Percentiles rank a stretch among this genome's conserved stretches.
phyloP scores from a whole-genome alignment of 805 yeast species.

The Pichia heedii region DNA sequence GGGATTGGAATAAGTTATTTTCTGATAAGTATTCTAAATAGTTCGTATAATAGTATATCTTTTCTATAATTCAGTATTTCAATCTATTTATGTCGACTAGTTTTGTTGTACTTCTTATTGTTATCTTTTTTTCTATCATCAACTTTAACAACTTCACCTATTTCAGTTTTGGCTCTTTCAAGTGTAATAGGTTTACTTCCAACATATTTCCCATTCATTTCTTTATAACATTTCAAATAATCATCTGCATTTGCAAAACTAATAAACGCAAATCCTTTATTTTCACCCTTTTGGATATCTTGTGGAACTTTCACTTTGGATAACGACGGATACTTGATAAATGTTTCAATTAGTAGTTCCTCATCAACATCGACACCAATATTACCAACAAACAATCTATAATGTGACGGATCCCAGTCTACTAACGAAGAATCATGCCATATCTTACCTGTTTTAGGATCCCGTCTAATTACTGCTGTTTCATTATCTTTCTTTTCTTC shows the following conservation, averaged over 20 bases:
- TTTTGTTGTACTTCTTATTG: background rate
- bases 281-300: conserved; percentile 27
- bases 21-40: background rate
- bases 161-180: conserved; percentile 49
- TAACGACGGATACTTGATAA: conserved; percentile 42
- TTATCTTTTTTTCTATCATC: background rate
- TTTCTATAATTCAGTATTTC: background rate
- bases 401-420: conserved; percentile 66
- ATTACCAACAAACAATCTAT: conserved; percentile 68
- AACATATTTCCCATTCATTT: conserved; percentile 67
- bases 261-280: conserved; percentile 67
- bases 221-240: conserved; percentile 61
- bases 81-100: background rate
- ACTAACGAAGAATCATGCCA: conserved; percentile 41
- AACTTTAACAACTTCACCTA: conserved; percentile 12
- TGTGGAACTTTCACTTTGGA: conserved; percentile 52
- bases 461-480: conserved; percentile 33
- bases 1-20: conserved; percentile 8
- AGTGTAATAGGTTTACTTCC: conserved; percentile 67
- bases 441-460: conserved; percentile 32
- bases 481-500: conserved; percentile 1
- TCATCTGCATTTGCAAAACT: conserved; percentile 59
- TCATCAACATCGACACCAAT: conserved; percentile 61
- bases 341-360: conserved; percentile 44
- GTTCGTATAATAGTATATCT: too few species aligned